Evolutionary conservation across 345 rosid genomes (phyloP).

Genomic region (Lenwebbia sp.): DNA sequence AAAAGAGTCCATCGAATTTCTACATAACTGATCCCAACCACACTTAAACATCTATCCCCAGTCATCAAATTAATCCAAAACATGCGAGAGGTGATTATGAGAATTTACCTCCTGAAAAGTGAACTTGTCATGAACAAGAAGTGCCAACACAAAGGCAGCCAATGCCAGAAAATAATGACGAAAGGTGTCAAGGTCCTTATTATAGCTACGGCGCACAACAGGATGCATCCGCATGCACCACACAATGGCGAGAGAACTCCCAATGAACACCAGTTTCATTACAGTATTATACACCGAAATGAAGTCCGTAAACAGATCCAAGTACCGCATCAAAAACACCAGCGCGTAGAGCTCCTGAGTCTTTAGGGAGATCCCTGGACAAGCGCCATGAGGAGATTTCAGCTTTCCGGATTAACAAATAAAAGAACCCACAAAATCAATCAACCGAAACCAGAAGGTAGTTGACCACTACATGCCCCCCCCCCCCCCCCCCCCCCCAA

Average conservation of each 20-base stretch:
- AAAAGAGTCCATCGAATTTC: neutral
- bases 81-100: neutral
- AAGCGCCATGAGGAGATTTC: neutral
- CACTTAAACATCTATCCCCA: neutral
- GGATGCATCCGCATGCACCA: conserved; percentile 84
- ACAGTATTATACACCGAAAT: conserved; percentile 72
- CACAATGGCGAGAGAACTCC: conserved; percentile 76
- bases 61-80: neutral
- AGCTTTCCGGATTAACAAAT: neutral
- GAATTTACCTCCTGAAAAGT: conserved; percentile 64
- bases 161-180: conserved; percentile 55
- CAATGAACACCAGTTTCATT: conserved; percentile 86
- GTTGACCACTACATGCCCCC: no score
- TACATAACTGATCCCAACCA: neutral
- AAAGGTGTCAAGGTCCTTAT: conserved; percentile 78
- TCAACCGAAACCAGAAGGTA: neutral
- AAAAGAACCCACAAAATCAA: neutral
- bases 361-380: conserved; percentile 73
- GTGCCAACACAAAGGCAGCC: conserved; percentile 50
- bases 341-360: conserved; percentile 89
- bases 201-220: conserved; percentile 58
- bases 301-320: conserved; percentile 77
- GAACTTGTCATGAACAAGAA: conserved; percentile 64
- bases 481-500: neutral
- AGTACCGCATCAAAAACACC: conserved; percentile 78